These are phyloP conservation scores for Waltergamsia citrina DNA, from an alignment of 2,329 filamentous ascomycete genomes.

Conservation along the genomic window DNA sequence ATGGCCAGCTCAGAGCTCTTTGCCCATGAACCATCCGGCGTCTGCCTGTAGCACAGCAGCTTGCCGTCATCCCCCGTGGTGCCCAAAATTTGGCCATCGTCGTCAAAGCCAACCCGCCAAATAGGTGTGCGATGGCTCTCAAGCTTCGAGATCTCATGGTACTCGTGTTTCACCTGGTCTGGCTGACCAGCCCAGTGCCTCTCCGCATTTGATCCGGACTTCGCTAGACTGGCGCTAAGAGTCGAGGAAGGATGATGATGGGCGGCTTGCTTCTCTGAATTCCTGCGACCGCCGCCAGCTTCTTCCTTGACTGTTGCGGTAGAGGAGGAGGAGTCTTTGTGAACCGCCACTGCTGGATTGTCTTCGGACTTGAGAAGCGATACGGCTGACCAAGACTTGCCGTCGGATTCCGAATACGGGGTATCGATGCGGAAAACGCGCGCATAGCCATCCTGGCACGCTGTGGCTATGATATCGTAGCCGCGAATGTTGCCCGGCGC, in stretches of 20 bases:
- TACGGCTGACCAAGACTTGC: constrained; percentile 37
- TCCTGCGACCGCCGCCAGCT: background rate
- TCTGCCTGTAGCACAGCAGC: constrained; percentile 52
- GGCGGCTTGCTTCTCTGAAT: background rate
- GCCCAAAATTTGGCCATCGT: constrained; percentile 62
- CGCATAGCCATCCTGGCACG: constrained; percentile 84
- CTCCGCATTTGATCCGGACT: constrained; percentile 33
- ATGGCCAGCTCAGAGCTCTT: constrained; percentile 52
- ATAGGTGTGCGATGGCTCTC: constrained; percentile 61
- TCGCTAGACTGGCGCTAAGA: constrained; percentile 43
- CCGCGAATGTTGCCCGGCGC: constrained; percentile 84
- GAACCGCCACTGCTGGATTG: constrained; percentile 12
- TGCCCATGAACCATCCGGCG: constrained; percentile 46
- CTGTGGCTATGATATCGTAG: constrained; percentile 83
- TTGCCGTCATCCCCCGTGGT: constrained; percentile 70
- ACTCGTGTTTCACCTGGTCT: constrained; percentile 56
- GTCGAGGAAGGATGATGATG: constrained; percentile 33
- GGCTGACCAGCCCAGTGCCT: constrained; percentile 46
- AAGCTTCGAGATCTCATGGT: constrained; percentile 55
- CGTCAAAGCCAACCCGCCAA: constrained; percentile 66
- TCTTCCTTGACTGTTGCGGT: constrained; percentile 11
- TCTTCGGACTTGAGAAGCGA: constrained; percentile 30
- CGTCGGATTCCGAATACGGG: constrained; percentile 34
- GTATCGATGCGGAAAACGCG: constrained; percentile 79
- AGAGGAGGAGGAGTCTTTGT: constrained; percentile 11